These are phyloP conservation scores for Hypoxylon rickii DNA, from an alignment of 495 filamentous ascomycete genomes.

Conservation along the genomic window DNA sequence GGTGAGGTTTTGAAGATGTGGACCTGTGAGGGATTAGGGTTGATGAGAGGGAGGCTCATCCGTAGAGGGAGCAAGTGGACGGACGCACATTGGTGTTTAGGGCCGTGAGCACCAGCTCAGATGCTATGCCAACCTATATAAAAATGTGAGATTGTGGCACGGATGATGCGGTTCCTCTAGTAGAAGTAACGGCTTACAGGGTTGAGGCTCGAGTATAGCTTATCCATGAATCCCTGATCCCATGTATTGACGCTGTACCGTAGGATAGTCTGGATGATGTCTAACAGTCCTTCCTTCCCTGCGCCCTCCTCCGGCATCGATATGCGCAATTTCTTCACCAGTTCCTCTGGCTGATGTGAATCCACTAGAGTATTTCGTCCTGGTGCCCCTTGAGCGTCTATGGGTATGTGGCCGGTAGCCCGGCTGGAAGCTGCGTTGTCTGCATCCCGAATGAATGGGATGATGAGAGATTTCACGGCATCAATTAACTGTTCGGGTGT, in stretches of 20 bases:
- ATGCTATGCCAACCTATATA: constrained; percentile 69
- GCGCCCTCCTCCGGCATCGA: constrained; percentile 65
- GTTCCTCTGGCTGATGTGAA: constrained; percentile 69
- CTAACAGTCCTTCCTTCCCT: constrained; percentile 73
- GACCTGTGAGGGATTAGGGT: constrained; percentile 45
- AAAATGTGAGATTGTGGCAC: too few relatives aligned
- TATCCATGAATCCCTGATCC: constrained; percentile 94
- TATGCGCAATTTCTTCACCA: constrained; percentile 67
- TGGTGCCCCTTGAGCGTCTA: constrained; percentile 44
- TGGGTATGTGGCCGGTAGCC: constrained; percentile 55
- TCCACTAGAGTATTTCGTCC: constrained; percentile 69
- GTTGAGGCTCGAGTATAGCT: constrained; percentile 85
- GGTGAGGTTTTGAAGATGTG: constrained; percentile 92
- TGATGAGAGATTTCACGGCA: constrained; percentile 72
- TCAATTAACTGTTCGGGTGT: constrained; percentile 62
- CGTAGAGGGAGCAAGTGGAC: neutral
- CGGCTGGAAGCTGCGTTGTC: constrained; percentile 64
- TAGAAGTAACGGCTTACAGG: constrained; percentile 54
- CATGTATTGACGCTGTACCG: constrained; percentile 92
- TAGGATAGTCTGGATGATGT: constrained; percentile 67
- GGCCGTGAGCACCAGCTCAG: constrained; percentile 79
- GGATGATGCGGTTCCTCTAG: too few relatives aligned
- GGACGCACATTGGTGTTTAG: constrained; percentile 81
- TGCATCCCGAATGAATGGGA: constrained; percentile 77
- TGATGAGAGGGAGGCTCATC: neutral